Base-by-base conservation (phyloP, 176 grass and related monocot species). In the Paspalum vaginatum region DNA sequence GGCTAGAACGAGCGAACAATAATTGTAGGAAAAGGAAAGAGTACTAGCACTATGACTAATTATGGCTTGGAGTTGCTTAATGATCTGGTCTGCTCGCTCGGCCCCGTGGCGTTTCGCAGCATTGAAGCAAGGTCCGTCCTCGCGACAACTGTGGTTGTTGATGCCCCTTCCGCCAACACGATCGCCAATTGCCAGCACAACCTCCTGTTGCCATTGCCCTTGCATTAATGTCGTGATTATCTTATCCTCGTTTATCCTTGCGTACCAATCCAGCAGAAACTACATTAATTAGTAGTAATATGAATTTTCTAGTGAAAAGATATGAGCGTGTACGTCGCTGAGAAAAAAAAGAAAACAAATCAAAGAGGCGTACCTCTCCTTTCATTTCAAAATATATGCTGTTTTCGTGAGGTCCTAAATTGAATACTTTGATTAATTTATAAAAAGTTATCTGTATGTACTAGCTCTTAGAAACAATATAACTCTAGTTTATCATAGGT, bases 111-210 rank as follows among this genome's bases (percentile, higher is more conserved):
- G 37, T 87, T 88, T 68, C 86, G 68, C 81, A 61, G 61, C 52
- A 88, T 68, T 67, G 81, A 88, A 84, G 86, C 86, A 84, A 88
- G 78, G 75, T 79, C 67, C 59, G 68, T 72, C 57, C 17, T 44
- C 49, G 38, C 75, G 75, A 88, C 68, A 87, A 12, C 50, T 14
- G 56, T 50, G 67, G 86, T 87, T 21, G 75, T 46, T 68, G 68
- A 88, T 74, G 59, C 51, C 75, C 61, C 75, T 79, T 72, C 38
- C 22, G 63, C 78, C 78, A 81, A 69, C 78, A 54, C 54, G 25
- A 21, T 74, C 58, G 9, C 13, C 26, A 5, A 21, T 9, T 66
- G 18, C 37, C 41, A 52, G 20, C 11, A 12, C 10, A 16, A 17
- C 49, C 14, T 45, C 58, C 40, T 56, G 12, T 52, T 68, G 45